Base-by-base conservation (phyloP, 2,329 filamentous ascomycete genomes). In the Lachnum nothofagi region DNA sequence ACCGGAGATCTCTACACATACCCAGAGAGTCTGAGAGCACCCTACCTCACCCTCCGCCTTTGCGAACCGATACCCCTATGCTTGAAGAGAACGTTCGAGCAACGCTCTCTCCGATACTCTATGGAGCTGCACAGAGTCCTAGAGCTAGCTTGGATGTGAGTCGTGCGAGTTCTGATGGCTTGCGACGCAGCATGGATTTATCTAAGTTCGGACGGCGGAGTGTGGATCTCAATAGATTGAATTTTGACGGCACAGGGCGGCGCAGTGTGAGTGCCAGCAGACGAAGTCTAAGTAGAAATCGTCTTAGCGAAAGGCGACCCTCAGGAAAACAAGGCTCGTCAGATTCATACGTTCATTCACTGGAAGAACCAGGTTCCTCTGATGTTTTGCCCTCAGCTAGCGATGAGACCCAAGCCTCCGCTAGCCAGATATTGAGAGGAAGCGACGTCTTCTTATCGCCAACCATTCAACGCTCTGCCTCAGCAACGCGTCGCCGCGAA, bases 381-480 rank as follows among this genome's bases (percentile, higher is more conserved):
- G 88, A 82, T 2, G 72, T 84, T 25, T 75, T 85, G 1, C 75
- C 82, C 3, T 87, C 86, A 3, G 83, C 81, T 0, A 80, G 78
- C 46, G 86, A 91, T 35, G 88, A 91, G 49, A 80, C 75, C n/a
- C 75, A 76, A 48, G 83, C 85, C 41, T 94, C 91, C 3, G 91
- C 88, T 2, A 97, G 91, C 64, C 90, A 95, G 67, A 96, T 97
- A 31, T 71, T 98, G 7, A 79, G 81, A 45, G 82, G 87, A 27
- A 96, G 90, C 59, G 88, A 93, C 59, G 86, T 96, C 7, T 97
- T 98, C 61, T 83, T 86, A 57, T 84, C 83, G 22, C 89, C 89
- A 14, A 87, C 85, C 0, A 79, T 90, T 61, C 74, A 71, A 22
- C 72, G 73, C 8, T 76, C 77, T 34, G 49, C 58, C 19, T 65